Conservation (phyloP, 805 yeast genomes). For the Candida multigemmis region DNA sequence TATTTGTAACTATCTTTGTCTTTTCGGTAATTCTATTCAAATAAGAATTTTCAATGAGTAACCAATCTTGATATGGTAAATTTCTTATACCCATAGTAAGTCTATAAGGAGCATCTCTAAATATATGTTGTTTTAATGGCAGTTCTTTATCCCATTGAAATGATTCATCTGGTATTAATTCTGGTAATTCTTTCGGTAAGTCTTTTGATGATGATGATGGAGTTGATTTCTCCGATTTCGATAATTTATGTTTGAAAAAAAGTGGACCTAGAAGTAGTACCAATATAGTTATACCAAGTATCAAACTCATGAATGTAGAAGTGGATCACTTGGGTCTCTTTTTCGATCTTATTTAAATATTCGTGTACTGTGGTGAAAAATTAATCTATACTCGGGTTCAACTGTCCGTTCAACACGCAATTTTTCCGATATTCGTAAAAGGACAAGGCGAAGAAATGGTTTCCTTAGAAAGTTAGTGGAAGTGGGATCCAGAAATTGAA, state of each 20-base stretch:
- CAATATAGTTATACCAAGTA: too few relatives aligned
- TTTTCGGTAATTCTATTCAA: slow-evolving; percentile 16
- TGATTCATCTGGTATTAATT: slow-evolving; percentile 9
- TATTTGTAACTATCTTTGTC: slow-evolving; percentile 16
- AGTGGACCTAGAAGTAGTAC: too few relatives aligned
- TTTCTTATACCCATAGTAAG: slow-evolving; percentile 54
- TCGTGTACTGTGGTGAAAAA: too few relatives aligned
- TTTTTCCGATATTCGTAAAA: too few relatives aligned
- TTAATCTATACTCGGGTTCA: too few relatives aligned
- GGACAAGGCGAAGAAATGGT: too few relatives aligned
- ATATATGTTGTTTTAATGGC: slow-evolving; percentile 34
- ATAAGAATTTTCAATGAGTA: slow-evolving; percentile 29
- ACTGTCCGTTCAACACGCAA: too few relatives aligned
- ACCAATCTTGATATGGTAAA: slow-evolving; percentile 30
- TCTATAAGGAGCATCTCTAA: slow-evolving; percentile 49
- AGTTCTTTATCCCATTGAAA: slow-evolving; percentile 17
- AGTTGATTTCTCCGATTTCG: slow-evolving; percentile 4
- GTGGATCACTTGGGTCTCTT: neutral
- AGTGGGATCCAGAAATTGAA: too few relatives aligned
- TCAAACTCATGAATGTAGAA: too few relatives aligned
- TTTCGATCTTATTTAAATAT: too few relatives aligned
- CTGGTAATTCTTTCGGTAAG: slow-evolving; percentile 6
- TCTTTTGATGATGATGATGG: neutral
- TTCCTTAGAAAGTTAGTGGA: too few relatives aligned
- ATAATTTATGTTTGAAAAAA: too few relatives aligned